Percentiles rank a stretch among this genome's conserved stretches.
Evolutionary conservation across 2,329 filamentous ascomycete genomes (phyloP).

Genomic region (Arachnomyces sp.): DNA sequence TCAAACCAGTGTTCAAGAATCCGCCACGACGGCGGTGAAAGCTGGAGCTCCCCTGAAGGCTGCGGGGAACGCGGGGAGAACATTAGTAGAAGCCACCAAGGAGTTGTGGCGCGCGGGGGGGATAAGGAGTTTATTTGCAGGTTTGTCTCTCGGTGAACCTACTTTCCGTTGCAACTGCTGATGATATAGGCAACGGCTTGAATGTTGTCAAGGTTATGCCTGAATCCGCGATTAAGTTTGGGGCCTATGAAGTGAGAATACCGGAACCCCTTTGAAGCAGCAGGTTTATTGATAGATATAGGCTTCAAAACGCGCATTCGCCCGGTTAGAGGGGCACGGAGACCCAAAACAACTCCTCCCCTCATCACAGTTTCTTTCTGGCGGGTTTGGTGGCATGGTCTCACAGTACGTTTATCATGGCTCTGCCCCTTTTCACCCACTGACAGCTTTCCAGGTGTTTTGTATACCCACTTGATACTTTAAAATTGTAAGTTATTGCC

Average conservation of each 20-base stretch:
- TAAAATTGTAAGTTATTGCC: conserved; percentile 46
- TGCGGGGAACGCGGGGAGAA: conserved; percentile 56
- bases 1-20: conserved; percentile 59
- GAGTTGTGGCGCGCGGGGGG: conserved; percentile 82
- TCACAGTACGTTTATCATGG: conserved; percentile 59
- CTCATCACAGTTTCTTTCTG: conserved; percentile 81
- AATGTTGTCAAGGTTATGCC: conserved; percentile 99
- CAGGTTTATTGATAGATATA: conserved; percentile 21
- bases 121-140: conserved; percentile 82
- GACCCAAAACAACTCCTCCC: conserved; percentile 72
- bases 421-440: conserved; percentile 16
- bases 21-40: conserved; percentile 54
- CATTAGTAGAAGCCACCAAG: conserved; percentile 63
- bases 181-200: conserved; percentile 69
- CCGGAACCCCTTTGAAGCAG: conserved; percentile 5
- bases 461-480: conserved; percentile 80
- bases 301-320: conserved; percentile 80
- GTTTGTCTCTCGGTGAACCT: conserved; percentile 43
- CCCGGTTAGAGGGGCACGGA: conserved; percentile 76
- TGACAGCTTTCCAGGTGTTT: conserved; percentile 52
- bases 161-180: neutral
- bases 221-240: conserved; percentile 96
- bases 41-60: conserved; percentile 59
- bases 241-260: conserved; percentile 68
- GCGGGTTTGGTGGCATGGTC: conserved; percentile 86